Evolutionary conservation across 1,284 basidiomycete species (phyloP).

Genomic region (Pascua guehoae): DNA sequence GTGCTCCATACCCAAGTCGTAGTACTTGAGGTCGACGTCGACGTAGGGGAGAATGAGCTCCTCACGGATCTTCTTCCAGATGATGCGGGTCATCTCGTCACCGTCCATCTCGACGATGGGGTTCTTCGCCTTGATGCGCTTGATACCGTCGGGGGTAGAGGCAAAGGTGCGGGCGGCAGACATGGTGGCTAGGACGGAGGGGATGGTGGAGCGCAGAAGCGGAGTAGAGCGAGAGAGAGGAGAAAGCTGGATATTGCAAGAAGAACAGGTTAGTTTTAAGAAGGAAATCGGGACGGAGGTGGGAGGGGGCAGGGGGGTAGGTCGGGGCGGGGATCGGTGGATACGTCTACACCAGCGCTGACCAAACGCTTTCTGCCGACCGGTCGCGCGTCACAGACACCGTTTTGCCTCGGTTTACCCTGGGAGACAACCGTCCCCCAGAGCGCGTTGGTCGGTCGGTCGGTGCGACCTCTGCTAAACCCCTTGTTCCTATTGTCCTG

Average conservation of each 20-base stretch:
- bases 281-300: constrained; percentile 3
- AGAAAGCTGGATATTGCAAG: constrained; percentile 2
- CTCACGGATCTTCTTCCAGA: constrained; percentile 98
- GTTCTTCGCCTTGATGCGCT: constrained; percentile 71
- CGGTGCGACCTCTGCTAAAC: too few species aligned
- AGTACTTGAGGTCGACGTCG: constrained; percentile 96
- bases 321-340: not conserved
- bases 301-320: not conserved
- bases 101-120: constrained; percentile 96
- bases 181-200: constrained; percentile 15
- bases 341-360: too few species aligned
- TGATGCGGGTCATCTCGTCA: constrained; percentile 95
- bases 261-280: constrained; percentile 10
- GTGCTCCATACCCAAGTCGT: constrained; percentile 88
- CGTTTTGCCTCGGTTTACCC: too few species aligned
- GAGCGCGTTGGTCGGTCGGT: too few species aligned
- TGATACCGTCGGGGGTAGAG: constrained; percentile 31
- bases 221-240: constrained; percentile 6
- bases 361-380: too few species aligned
- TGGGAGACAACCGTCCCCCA: too few species aligned
- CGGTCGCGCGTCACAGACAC: too few species aligned
- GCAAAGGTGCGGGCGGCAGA: constrained; percentile 14
- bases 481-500: too few species aligned
- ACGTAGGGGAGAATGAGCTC: constrained; percentile 96
- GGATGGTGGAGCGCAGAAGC: constrained; percentile 6